Evolutionary conservation across 495 filamentous ascomycete genomes (phyloP), one percentile per base, ranked within the genome.

Genomic region (Ramalina peruviana): DNA sequence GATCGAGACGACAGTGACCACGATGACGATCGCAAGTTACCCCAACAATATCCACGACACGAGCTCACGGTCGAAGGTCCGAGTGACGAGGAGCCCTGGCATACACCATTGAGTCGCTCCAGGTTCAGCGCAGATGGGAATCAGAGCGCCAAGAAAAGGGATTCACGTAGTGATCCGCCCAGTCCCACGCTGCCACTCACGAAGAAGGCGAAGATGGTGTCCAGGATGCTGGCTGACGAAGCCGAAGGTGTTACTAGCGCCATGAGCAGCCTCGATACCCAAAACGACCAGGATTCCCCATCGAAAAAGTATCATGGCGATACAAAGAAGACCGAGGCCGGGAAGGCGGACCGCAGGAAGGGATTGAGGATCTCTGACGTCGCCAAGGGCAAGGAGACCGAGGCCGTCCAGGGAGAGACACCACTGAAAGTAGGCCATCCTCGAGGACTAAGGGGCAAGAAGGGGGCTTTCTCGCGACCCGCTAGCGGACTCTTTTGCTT

Each of bases 101-200:
- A 33, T 13, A 27, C 16, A 6, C 40, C 46, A 30, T 43, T 36
- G 46, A 26, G 45, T 37, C 36, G 40, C 46, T 25, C 43, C 16
- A 38, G 36, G 39, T 7, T 16, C 23, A 36, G 36, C 36, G 42
- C 49, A 20, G 46, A 50, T 16, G 53, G 37, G 27, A 46, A 33
- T 36, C 11, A 30, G 20, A 60, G 51, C 36, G 48, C 54, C 12
- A 59, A 59, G 43, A 49, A 54, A 27, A 59, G 56, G 36, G 49
- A 48, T 23, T 50, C 54, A 0, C 52, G 39, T 4, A 25, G 51
- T 20, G 49, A 54, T 25, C 27, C 54, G 15, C 53, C 48, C 7
- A 37, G 46, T 19, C 46, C 36, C 6, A 21, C 37, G 2, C 13
- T 47, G 6, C 54, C 49, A 19, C 36, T 42, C n/a, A 27, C 40